Evolutionary conservation across 73 alveolate genomes (phyloP), one percentile per base, ranked within the genome.

Genomic region (Breviolum minutum): DNA sequence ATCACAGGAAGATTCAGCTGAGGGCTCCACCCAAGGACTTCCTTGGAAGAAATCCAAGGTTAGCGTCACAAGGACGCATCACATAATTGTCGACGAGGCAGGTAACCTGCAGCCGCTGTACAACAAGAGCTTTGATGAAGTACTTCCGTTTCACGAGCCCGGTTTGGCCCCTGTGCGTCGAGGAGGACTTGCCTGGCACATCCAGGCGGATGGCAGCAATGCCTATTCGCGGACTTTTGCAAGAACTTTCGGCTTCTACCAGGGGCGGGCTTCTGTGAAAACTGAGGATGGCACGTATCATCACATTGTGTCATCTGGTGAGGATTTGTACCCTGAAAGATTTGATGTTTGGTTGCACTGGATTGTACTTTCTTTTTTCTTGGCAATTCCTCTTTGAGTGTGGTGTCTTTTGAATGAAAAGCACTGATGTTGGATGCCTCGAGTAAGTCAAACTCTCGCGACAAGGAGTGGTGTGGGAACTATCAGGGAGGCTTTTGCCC

Each of bases 101-200:
- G 54, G 83, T 10, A 73, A 73, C 14, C 12, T n/a, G 88, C 88
- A 80, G 88, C 66, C 69, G 73, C 91, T 82, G 24, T 82, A 82
- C 71, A 32, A 82, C 16, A 40, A 54, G 16, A 24, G 63, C 91
- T 82, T 82, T 60, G 91, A 82, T 32, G 91, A 82, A 24, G 91
- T 82, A 10, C 91, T 82, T 20, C 91, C 91, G 17, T 82, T 82
- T 60, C 91, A 82, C 40, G 73, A n/a, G 73, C 91, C 91, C 7
- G 91, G 91, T 71, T 60, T 82, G 91, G 91, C 91, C 13, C 91
- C 91, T 82, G 91, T 82, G 73, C 69, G 91, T 17, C 48, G 73
- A 10, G 91, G 91, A 17, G 60, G 26, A 27, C 10, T 14, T 30
- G 70, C 73, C 22, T 82, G 91, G 91, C 91, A 82, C 71, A 82